phyloP scores from a whole-genome alignment of 176 grass and related monocot species.

The Juncus inflexus region DNA sequence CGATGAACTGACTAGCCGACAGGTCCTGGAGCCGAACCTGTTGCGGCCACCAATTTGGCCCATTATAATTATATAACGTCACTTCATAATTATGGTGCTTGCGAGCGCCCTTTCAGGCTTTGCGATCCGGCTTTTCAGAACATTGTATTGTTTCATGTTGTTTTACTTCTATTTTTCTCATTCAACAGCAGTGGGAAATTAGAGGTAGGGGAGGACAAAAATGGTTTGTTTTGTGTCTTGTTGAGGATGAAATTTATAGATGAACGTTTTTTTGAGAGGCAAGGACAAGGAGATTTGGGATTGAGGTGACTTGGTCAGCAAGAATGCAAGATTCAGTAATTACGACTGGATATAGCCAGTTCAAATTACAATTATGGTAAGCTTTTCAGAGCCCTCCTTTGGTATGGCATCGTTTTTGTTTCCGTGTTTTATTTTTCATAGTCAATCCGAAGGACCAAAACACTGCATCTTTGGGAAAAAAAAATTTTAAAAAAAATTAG shows the following conservation, averaged over 20 bases:
- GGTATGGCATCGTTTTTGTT: too few species aligned
- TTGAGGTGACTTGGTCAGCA: too few species aligned
- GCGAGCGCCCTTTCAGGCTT: conserved; percentile 2
- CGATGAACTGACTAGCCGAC: conserved; percentile 3
- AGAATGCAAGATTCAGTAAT: too few species aligned
- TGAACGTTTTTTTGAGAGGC: conserved; percentile 5
- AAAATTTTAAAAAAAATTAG: too few species aligned
- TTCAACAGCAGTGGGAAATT: not conserved
- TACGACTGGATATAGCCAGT: too few species aligned
- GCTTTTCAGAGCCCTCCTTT: too few species aligned
- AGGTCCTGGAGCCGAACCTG: conserved; percentile 3
- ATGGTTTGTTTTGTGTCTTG: not conserved
- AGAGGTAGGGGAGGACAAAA: too few species aligned
- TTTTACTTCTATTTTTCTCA: conserved; percentile 16
- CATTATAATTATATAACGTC: not conserved
- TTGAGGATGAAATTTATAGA: not conserved
- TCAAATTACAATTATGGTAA: too few species aligned
- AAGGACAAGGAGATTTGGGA: conserved; percentile 1
- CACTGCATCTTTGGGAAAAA: too few species aligned
- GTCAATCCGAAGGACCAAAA: too few species aligned
- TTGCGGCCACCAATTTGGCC: not conserved
- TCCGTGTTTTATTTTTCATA: too few species aligned
- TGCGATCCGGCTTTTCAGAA: conserved; percentile 7
- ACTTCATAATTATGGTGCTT: conserved; percentile 17
- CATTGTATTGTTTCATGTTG: conserved; percentile 24